Conservation (phyloP, 2,329 filamentous ascomycete genomes). For the Talaromyces sp. region DNA sequence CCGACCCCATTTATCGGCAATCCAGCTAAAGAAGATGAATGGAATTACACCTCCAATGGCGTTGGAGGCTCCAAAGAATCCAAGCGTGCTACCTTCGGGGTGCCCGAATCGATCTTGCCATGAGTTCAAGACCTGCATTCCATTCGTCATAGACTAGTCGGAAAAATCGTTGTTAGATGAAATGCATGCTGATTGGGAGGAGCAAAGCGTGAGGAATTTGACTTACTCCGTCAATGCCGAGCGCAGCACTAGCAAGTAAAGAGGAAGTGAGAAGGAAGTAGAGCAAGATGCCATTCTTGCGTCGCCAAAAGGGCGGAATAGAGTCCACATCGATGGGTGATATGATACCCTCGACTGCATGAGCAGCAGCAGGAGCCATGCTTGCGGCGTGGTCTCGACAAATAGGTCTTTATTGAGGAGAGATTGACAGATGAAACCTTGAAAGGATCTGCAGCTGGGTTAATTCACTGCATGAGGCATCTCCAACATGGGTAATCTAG, state of each 20-base stretch:
- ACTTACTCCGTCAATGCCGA: constrained; percentile 45
- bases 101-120: constrained; percentile 39
- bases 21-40: constrained; percentile 24
- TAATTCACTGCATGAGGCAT: background rate
- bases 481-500: background rate
- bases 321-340: constrained; percentile 24
- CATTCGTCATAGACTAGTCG: constrained; percentile 47
- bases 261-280: constrained; percentile 47
- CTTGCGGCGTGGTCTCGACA: background rate
- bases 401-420: background rate
- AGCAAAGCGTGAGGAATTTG: background rate
- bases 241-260: constrained; percentile 41
- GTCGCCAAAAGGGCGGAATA: constrained; percentile 24
- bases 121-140: constrained; percentile 43
- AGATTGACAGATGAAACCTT: background rate
- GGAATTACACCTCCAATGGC: constrained; percentile 26
- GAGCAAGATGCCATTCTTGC: constrained; percentile 43
- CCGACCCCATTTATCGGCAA: constrained; percentile 25
- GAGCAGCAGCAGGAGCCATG: constrained; percentile 27
- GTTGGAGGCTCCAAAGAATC: constrained; percentile 26
- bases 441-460: background rate
- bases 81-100: constrained; percentile 24
- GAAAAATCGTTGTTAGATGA: constrained; percentile 22
- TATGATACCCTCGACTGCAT: constrained; percentile 24
- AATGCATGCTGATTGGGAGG: background rate